These are phyloP conservation scores for Oemleria cerasiformis DNA, from an alignment of 306 rosid genomes.

Conservation along the genomic window DNA sequence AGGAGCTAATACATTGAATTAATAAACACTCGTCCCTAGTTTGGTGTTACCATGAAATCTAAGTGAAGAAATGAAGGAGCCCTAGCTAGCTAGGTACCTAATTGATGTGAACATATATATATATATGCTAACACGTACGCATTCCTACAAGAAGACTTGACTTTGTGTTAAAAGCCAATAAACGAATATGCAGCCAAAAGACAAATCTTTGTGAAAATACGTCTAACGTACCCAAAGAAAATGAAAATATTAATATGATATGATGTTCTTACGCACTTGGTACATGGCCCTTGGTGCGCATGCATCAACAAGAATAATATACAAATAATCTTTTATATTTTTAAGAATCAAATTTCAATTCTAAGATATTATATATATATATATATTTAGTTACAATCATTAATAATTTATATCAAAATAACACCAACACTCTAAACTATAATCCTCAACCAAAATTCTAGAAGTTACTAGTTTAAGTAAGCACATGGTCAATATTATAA, in stretches of 20 bases:
- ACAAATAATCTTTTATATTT: neutral
- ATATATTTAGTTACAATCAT: no score
- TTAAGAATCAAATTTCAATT: neutral
- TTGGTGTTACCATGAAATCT: no score
- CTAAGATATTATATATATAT: no score
- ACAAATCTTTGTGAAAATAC: constrained; percentile 9
- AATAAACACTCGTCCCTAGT: no score
- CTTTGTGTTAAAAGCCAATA: constrained; percentile 7
- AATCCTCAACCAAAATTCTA: no score
- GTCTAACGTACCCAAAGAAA: constrained; percentile 10
- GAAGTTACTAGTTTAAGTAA: no score
- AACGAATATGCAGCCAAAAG: constrained; percentile 13
- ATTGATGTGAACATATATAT: neutral
- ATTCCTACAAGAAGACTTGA: neutral
- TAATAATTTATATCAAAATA: no score
- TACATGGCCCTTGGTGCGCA: neutral
- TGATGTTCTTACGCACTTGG: neutral
- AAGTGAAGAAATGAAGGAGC: no score
- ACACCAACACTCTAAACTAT: no score
- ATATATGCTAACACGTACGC: no score
- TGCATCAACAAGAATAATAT: neutral
- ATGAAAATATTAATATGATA: neutral
- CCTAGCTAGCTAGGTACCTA: neutral
- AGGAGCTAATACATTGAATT: no score
- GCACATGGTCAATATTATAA: no score